Evolutionary conservation across 225 moss, liverwort and hornwort species (phyloP).

Genomic region (Ulota crispa): DNA sequence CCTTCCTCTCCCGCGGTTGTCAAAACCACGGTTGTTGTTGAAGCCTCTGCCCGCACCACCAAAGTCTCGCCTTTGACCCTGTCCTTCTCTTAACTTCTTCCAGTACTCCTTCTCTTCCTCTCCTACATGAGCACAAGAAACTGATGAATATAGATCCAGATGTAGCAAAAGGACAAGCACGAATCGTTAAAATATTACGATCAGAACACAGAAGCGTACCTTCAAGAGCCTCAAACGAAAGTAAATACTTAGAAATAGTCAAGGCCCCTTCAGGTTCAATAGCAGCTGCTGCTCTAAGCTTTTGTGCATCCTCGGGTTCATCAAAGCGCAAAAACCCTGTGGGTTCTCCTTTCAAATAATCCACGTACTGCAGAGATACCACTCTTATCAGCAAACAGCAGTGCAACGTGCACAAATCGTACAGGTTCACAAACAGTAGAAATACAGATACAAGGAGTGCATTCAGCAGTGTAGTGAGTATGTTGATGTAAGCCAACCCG

Average conservation of each 20-base stretch:
- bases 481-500: conserved; percentile 50
- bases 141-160: not conserved
- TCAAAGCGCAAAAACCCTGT: conserved; percentile 81
- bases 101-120: conserved; percentile 92
- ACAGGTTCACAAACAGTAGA: not conserved
- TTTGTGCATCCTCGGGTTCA: conserved; percentile 65
- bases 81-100: conserved; percentile 90
- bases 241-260: conserved; percentile 52
- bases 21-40: conserved; percentile 43
- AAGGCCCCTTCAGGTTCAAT: conserved; percentile 82
- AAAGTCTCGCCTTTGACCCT: conserved; percentile 76
- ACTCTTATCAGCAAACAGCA: conserved; percentile 12
- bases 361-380: conserved; percentile 67
- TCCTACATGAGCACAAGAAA: conserved; percentile 41
- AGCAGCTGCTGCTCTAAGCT: conserved; percentile 78
- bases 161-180: not conserved
- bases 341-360: conserved; percentile 76
- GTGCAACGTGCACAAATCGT: conserved; percentile 1
- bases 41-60: conserved; percentile 60
- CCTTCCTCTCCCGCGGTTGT: conserved; percentile 76
- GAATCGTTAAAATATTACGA: not conserved
- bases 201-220: conserved; percentile 36
- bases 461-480: not conserved
- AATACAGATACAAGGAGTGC: not conserved
- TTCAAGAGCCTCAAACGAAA: conserved; percentile 79